Evolutionary conservation across 2,329 filamentous ascomycete species (phyloP), one percentile per base, ranked within the genome.

Genomic region (Xylariaceae sp.): DNA sequence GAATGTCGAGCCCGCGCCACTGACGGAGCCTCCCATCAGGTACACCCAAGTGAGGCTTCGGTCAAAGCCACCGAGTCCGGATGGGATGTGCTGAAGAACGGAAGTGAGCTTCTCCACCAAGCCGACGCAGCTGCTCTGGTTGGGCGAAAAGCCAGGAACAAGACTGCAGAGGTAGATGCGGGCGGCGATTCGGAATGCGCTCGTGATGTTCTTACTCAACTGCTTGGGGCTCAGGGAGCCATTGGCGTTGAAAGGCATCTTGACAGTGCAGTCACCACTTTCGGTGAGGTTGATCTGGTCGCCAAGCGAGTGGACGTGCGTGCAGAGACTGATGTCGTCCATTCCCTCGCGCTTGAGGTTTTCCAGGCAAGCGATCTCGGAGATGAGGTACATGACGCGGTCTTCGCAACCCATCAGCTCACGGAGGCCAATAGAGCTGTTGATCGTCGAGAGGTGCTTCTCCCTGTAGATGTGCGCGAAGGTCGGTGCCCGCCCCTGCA

Each of bases 401-500:
- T 98, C 92, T 49, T 97, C 90, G 63, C 92, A 97, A 52, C 92
- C 92, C 89, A 97, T 97, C 36, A 97, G 76, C 68, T 94, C 88
- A 37, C 84, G 81, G 26, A 98, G 75, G 9, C 92, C 92, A 11
- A 82, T 70, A 39, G 71, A 76, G 15, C 72, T 65, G 61, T 76
- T 76, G 47, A 66, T 62, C 9, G 66, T 61, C 8, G 86, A 85
- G 36, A 95, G 76, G 62, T 95, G 87, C 73, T 96, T 94, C 62
- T 92, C 83, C 34, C 92, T 83, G 67, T 97, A 98, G n/a, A 85
- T 87, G 67, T 96, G 86, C 4, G 92, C 88, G 57, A 96, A 97
- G 7, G 78, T 77, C 6, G 92, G 92, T 8, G 88, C 84, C 40
- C 80, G 78, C 23, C 89, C 89, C 47, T 85, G 76, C 81, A 98